phyloP scores from a whole-genome alignment of 2,329 filamentous ascomycete species.

The Coleophoma eucalyptorum region DNA sequence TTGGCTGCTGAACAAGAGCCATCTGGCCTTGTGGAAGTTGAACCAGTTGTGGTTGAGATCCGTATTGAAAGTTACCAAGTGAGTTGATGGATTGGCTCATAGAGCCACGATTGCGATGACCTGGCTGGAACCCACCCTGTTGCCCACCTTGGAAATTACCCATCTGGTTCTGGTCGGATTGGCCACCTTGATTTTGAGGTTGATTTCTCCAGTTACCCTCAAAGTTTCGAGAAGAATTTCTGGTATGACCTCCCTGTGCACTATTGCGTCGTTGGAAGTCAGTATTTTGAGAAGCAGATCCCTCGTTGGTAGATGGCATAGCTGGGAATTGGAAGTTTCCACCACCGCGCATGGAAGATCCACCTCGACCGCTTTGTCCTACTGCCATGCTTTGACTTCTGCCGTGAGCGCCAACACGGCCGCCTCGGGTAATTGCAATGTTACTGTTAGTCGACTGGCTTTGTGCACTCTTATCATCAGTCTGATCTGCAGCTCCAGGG shows the following conservation, averaged over 20 bases:
- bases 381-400: conserved; percentile 91
- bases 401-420: conserved; percentile 57
- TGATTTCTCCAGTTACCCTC: conserved; percentile 95
- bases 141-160: conserved; percentile 65
- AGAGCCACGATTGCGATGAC: conserved; percentile 81
- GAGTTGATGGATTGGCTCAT: conserved; percentile 82
- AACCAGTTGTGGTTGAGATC: conserved; percentile 80
- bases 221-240: conserved; percentile 87
- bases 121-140: conserved; percentile 79
- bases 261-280: conserved; percentile 77
- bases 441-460: conserved; percentile 8
- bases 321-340: conserved; percentile 70
- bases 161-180: conserved; percentile 51
- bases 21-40: conserved; percentile 82
- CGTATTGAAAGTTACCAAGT: conserved; percentile 86
- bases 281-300: conserved; percentile 38
- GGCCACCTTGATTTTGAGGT: conserved; percentile 37
- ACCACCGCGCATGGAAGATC: conserved; percentile 55
- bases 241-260: conserved; percentile 61
- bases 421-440: conserved; percentile 37
- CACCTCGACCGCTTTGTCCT: conserved; percentile 65
- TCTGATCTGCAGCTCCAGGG: conserved; percentile 56
- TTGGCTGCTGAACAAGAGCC: conserved; percentile 69
- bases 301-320: conserved; percentile 46
- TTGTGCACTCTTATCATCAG: conserved; percentile 20